Evolutionary conservation across 2,329 filamentous ascomycete genomes (phyloP), one percentile per base, ranked within the genome.

Genomic region (Neonectria hederae): DNA sequence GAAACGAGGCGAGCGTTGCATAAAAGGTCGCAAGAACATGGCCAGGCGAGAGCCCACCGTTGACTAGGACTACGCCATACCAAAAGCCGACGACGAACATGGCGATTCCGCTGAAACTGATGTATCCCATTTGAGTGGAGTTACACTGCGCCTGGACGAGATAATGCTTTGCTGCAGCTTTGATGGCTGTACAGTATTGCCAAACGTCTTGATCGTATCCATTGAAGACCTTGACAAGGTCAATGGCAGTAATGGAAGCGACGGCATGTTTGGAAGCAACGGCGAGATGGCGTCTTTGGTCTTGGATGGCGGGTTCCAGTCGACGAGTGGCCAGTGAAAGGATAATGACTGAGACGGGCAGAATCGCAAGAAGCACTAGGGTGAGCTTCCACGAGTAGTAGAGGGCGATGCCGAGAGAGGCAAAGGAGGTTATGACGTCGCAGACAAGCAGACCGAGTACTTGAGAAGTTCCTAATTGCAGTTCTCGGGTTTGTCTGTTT

Each of bases 31-130:
- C 96, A 48, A 97, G 78, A 3, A 97, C 87, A 59, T 90, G 83
- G 0, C 90, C 92, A 0, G 92, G 81, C 11, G 82, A 83, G 13
- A 87, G 80, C 1, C 88, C 88, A 1, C 85, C 78, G 10, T 83
- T 82, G 10, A 96, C 89, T 2, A 97, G 84, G 1, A 87, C 81
- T 28, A 90, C 86, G 0, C 94, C 94, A 71, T 94, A 97, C 88
- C 92, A 97, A 74, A 98, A 97, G 0, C 94, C 94, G 62, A 94
- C 86, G 0, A 97, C 90, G 69, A 98, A 97, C 76, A 97, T 89
- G 2, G 83, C 84, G 4, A 93, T 86, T 30, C 91, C 89, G 81
- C 94, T 89, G 69, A 97, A 87, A 51, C 90, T 89, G 55, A 92
- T 84, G 52, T 91, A 86, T 0, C 89, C 90, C 73, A 92, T 89